Evolutionary conservation across 1,284 basidiomycete genomes (phyloP), one percentile per base, ranked within the genome.

Genomic region (Grifola frondosa): DNA sequence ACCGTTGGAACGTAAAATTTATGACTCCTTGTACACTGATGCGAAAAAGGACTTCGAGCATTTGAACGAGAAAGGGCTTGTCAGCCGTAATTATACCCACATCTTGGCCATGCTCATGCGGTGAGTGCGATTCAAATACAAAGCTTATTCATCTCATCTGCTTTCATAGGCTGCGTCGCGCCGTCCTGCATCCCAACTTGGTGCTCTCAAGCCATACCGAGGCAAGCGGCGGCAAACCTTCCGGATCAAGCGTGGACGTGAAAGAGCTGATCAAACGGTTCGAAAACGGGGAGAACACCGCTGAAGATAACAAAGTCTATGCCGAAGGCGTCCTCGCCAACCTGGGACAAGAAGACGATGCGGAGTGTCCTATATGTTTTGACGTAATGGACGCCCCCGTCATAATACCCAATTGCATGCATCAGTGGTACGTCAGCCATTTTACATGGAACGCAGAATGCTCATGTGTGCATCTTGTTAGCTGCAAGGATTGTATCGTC

Each of bases 41-140:
- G 84, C 78, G 3, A 89, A 89, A 60, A 67, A 67, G 39, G 75
- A 80, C 44, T 94, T 91, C 59, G 86, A 92, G 48, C 77, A 78
- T 42, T 68, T 93, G 10, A 81, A 81, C 53, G 86, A 81, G 4
- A 85, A 84, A 59, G 90, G 90, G 10, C 68, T 86, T 2, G 75
- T 92, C 20, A 81, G 84, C 62, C 90, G 83, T 55, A 93, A 92
- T 57, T 94, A 92, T 61, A 91, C 89, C 0, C 88, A 89, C 54
- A 93, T 95, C 59, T 74, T 95, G 57, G 91, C 89, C 5, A 91
- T 92, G 88, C 73, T 93, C 26, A 92, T 93, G 89, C 80, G 82
- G 90, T 91, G 50, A 39, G 73, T 57, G 13, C 4, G 4, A 8
- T 32, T 11, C 10, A 44, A 15, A 20, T 25, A 22, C 30, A 6